Conservation (phyloP, 2,329 filamentous ascomycete genomes). For the Harringtonia aguacate region DNA sequence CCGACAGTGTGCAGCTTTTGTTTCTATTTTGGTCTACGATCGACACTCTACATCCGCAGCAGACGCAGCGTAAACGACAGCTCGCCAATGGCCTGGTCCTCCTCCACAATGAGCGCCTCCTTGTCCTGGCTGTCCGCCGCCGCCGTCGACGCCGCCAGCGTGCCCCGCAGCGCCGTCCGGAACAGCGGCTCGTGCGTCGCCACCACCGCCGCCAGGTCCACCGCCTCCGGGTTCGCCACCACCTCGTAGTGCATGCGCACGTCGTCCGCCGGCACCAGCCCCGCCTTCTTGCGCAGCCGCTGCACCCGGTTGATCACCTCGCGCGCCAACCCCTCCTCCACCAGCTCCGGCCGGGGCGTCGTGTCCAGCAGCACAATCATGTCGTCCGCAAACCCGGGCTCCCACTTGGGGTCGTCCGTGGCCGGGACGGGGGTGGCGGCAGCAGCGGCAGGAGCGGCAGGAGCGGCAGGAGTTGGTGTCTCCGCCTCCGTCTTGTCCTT, state of each 20-base stretch:
- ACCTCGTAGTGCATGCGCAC: constrained; percentile 90
- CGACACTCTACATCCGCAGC: constrained; percentile 4
- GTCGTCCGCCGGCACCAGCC: constrained; percentile 83
- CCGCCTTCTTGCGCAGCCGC: constrained; percentile 85
- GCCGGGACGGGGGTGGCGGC: not conserved
- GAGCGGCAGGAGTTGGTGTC: no score
- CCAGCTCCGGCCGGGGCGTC: constrained; percentile 70
- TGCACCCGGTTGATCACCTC: constrained; percentile 94
- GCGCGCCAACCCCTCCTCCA: constrained; percentile 77
- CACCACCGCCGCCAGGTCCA: constrained; percentile 63
- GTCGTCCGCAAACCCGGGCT: constrained; percentile 32
- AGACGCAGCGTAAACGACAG: constrained; percentile 12
- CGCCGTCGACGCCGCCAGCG: constrained; percentile 46
- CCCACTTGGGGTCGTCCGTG: constrained; percentile 9
- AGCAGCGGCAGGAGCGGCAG: no score
- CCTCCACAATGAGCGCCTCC: constrained; percentile 60
- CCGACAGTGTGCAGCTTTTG: no score
- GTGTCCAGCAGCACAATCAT: constrained; percentile 80
- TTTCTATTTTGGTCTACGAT: not conserved
- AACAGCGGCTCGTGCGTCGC: constrained; percentile 56
- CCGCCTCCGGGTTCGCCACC: constrained; percentile 64
- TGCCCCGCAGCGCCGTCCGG: constrained; percentile 67
- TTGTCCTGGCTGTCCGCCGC: constrained; percentile 41
- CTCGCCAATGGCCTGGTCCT: constrained; percentile 47
- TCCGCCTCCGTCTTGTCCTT: no score